Evolutionary conservation across 1,139 yeast genomes (phyloP).

Genomic region (Saccharomycopsis phalli): DNA sequence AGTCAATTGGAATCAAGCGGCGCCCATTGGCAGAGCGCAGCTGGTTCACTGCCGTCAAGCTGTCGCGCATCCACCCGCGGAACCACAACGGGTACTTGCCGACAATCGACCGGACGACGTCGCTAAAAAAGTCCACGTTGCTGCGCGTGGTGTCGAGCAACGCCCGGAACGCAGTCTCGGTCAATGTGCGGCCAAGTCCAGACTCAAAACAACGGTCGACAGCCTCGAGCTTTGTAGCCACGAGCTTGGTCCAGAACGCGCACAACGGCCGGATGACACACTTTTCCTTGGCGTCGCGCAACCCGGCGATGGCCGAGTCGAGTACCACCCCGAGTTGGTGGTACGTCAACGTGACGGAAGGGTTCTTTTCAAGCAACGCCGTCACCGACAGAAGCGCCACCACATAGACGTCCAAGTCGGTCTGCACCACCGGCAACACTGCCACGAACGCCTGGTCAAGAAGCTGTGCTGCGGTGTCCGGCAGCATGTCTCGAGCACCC

Average conservation of each 20-base stretch:
- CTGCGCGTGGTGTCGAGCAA: slow-evolving; percentile 50
- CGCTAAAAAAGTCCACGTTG: slow-evolving; percentile 47
- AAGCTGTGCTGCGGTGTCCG: slow-evolving; percentile 28
- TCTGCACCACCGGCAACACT: slow-evolving; percentile 31
- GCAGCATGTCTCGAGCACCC: slow-evolving; percentile 27
- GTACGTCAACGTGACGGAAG: slow-evolving; percentile 36
- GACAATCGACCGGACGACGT: slow-evolving; percentile 45
- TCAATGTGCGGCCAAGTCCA: slow-evolving; percentile 33
- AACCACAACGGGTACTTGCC: slow-evolving; percentile 42
- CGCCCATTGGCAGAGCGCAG: slow-evolving; percentile 24
- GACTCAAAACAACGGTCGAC: slow-evolving; percentile 30
- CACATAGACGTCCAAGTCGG: slow-evolving; percentile 48
- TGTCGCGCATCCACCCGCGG: slow-evolving; percentile 37
- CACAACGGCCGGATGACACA: slow-evolving; percentile 54
- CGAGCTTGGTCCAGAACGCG: slow-evolving; percentile 46
- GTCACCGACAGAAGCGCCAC: slow-evolving; percentile 35
- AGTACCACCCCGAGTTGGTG: slow-evolving; percentile 29
- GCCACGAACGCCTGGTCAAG: slow-evolving; percentile 30
- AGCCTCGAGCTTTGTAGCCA: slow-evolving; percentile 38
- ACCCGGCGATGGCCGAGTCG: slow-evolving; percentile 29
- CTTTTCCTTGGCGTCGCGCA: slow-evolving; percentile 47
- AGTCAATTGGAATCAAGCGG: slow-evolving; percentile 21
- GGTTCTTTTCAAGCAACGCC: slow-evolving; percentile 41
- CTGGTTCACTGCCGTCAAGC: slow-evolving; percentile 28
- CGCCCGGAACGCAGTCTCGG: slow-evolving; percentile 29